A percentile compares a stretch with the other conserved stretches of the same genome.
Evolutionary conservation across 352 stramenopile species (phyloP).

Genomic region (Phytophthora quininea): DNA sequence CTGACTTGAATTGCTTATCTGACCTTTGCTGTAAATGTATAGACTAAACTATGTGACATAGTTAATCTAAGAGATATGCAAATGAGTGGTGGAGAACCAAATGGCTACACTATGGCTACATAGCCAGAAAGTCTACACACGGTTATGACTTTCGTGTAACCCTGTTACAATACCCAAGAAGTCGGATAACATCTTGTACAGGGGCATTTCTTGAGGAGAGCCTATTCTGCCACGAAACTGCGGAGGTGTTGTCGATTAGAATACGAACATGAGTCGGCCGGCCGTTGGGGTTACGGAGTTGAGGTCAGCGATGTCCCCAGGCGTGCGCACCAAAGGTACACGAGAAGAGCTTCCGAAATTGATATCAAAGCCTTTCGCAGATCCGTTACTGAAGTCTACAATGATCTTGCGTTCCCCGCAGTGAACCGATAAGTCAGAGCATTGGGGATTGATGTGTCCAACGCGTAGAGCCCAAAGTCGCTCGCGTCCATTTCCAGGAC

Average conservation of each 20-base stretch:
- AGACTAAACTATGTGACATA: no score
- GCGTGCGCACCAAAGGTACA: neutral
- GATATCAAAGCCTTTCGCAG: conserved; percentile 14
- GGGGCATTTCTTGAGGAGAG: neutral
- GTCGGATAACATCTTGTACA: neutral
- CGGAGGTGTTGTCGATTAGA: conserved; percentile 19
- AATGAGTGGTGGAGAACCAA: no score
- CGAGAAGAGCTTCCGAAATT: conserved; percentile 23
- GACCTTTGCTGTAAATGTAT: no score
- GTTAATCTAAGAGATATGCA: no score
- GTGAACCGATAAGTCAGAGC: neutral
- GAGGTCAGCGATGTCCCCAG: neutral
- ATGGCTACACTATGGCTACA: no score
- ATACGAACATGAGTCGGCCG: conserved; percentile 4
- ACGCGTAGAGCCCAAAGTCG: conserved; percentile 9
- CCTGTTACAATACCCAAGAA: neutral
- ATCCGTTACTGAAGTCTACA: neutral
- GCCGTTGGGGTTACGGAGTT: neutral
- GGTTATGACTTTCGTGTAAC: no score
- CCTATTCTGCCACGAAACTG: conserved; percentile 5
- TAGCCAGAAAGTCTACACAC: no score
- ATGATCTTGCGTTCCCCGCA: neutral
- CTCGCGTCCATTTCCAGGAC: conserved; percentile 11
- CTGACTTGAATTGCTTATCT: no score
- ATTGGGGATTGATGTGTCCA: neutral